A percentile compares a stretch with the other conserved stretches of the same genome.
Conservation (phyloP, 148 eudicot genomes). For the Rhododendron ovatum region DNA sequence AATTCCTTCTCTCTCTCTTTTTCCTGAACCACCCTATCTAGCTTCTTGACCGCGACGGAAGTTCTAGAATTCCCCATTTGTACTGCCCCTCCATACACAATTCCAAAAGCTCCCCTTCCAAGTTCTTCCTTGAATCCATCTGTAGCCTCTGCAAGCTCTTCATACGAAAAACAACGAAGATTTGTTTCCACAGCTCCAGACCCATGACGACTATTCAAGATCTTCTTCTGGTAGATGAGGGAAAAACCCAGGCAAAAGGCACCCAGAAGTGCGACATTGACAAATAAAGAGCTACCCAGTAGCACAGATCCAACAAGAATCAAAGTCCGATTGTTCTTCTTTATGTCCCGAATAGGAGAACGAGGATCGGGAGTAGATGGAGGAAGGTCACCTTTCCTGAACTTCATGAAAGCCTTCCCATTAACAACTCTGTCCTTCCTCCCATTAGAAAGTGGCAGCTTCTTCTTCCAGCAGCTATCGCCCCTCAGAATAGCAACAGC, state of each 20-base stretch:
- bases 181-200: neutral
- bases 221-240: conserved; percentile 5
- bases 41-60: conserved; percentile 12
- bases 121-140: conserved; percentile 41
- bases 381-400: neutral
- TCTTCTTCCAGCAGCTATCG: neutral
- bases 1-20: conserved; percentile 10
- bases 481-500: neutral
- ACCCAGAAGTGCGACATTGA: neutral
- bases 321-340: neutral
- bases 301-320: neutral
- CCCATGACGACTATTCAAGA: too few species aligned
- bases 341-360: neutral
- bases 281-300: neutral
- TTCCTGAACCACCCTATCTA: neutral
- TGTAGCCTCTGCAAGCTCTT: conserved; percentile 50
- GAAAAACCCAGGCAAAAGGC: neutral
- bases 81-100: neutral
- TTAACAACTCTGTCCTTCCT: neutral
- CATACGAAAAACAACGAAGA: conserved; percentile 28
- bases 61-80: neutral
- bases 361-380: neutral
- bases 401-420: neutral
- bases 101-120: conserved; percentile 21
- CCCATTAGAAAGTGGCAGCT: neutral